Percentiles rank a stretch among this genome's conserved stretches.
Conservation (phyloP, 768 basidiomycete genomes). For the Candolleomyces eurysporus region DNA sequence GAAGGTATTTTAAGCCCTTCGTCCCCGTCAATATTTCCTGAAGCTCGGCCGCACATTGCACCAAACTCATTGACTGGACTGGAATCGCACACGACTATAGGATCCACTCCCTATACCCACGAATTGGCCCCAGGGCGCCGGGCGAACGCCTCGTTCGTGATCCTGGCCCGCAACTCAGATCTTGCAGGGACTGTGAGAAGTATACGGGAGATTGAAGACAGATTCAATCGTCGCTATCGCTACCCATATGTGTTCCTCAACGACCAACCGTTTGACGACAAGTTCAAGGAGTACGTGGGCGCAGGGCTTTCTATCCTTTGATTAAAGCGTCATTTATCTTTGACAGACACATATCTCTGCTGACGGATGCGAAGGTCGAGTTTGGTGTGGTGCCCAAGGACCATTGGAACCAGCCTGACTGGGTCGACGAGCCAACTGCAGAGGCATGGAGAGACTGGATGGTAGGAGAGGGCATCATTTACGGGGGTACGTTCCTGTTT, state of each 20-base stretch:
- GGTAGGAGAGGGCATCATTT: conserved; percentile 46
- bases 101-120: not conserved
- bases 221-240: conserved; percentile 73
- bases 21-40: too few species aligned
- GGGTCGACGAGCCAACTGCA: conserved; percentile 74
- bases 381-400: conserved; percentile 68
- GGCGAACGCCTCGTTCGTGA: conserved; percentile 39
- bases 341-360: conserved; percentile 20
- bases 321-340: not conserved
- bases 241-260: conserved; percentile 93
- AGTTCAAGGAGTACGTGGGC: conserved; percentile 60
- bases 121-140: not conserved
- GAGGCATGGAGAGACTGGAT: conserved; percentile 55
- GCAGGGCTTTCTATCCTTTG: too few species aligned
- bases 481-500: conserved; percentile 31
- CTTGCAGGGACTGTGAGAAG: conserved; percentile 56
- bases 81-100: not conserved
- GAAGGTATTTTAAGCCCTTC: too few species aligned
- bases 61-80: not conserved
- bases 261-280: conserved; percentile 73
- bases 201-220: conserved; percentile 73
- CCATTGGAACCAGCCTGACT: conserved; percentile 77
- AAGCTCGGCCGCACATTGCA: not conserved
- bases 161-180: conserved; percentile 67
- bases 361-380: conserved; percentile 28